phyloP scores from a whole-genome alignment of 352 stramenopile species.

The Pythium sp. region DNA sequence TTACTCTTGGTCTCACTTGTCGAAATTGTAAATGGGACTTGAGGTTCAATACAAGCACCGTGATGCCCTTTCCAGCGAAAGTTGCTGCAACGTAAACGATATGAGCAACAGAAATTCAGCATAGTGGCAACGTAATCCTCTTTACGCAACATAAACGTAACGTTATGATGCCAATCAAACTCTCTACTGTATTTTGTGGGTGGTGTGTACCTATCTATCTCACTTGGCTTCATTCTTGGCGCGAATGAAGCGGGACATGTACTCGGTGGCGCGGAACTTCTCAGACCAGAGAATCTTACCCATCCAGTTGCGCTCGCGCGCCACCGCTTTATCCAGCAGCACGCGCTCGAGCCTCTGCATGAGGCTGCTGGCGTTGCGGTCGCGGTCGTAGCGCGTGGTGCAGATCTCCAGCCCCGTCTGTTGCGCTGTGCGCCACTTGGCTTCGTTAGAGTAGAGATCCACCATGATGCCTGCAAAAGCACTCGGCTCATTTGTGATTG shows the following conservation, averaged over 20 bases:
- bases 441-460: slow-evolving; percentile 41
- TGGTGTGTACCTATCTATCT: background rate
- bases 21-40: background rate
- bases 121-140: background rate
- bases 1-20: background rate
- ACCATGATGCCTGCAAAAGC: slow-evolving; percentile 46
- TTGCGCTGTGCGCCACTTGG: slow-evolving; percentile 37
- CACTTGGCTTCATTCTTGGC: slow-evolving; percentile 50
- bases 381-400: slow-evolving; percentile 40
- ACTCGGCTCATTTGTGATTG: slow-evolving; percentile 37
- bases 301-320: slow-evolving; percentile 59
- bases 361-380: slow-evolving; percentile 43
- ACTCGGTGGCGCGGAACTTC: slow-evolving; percentile 78
- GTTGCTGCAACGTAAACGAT: background rate
- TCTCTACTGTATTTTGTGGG: background rate
- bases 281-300: slow-evolving; percentile 82
- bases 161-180: background rate
- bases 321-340: slow-evolving; percentile 24
- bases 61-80: background rate
- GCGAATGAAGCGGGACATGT: slow-evolving; percentile 82
- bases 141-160: slow-evolving; percentile 2
- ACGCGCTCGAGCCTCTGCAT: slow-evolving; percentile 49
- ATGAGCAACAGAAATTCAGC: background rate
- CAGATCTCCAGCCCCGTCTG: slow-evolving; percentile 29
- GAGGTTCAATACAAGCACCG: too few relatives aligned